phyloP scores from a whole-genome alignment of 805 yeast genomes.

The Danielia oregonensis region DNA sequence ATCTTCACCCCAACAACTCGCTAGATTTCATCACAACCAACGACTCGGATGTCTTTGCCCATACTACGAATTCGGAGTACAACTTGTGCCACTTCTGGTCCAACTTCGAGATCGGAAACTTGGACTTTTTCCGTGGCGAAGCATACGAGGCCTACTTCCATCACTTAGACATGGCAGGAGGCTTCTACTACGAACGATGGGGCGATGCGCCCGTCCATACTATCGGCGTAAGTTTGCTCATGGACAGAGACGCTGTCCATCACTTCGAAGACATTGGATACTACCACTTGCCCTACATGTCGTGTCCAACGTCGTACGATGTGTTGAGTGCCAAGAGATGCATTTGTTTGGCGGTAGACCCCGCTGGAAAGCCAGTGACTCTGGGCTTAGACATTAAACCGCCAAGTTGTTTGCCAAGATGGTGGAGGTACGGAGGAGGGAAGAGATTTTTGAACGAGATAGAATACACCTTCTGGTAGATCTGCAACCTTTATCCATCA shows the following conservation, averaged over 20 bases:
- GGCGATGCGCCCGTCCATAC: conserved; percentile 52
- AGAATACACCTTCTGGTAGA: conserved; percentile 16
- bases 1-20: conserved; percentile 46
- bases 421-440: conserved; percentile 75
- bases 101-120: conserved; percentile 54
- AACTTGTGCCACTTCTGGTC: conserved; percentile 78
- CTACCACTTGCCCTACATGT: conserved; percentile 39
- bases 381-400: conserved; percentile 41
- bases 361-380: conserved; percentile 12
- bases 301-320: conserved; percentile 37
- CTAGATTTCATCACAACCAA: conserved; percentile 43
- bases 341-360: conserved; percentile 22
- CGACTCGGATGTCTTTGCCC: conserved; percentile 28
- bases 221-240: conserved; percentile 31
- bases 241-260: conserved; percentile 35
- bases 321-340: conserved; percentile 34
- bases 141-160: conserved; percentile 45
- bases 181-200: conserved; percentile 60
- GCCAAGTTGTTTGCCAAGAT: conserved; percentile 63
- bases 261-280: conserved; percentile 46
- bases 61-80: conserved; percentile 30
- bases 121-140: conserved; percentile 46
- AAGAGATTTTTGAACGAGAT: conserved; percentile 50
- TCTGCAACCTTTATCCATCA: no score
- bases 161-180: conserved; percentile 44